Conservation (phyloP, 768 basidiomycete species). For the Sarcomyxa edulis region DNA sequence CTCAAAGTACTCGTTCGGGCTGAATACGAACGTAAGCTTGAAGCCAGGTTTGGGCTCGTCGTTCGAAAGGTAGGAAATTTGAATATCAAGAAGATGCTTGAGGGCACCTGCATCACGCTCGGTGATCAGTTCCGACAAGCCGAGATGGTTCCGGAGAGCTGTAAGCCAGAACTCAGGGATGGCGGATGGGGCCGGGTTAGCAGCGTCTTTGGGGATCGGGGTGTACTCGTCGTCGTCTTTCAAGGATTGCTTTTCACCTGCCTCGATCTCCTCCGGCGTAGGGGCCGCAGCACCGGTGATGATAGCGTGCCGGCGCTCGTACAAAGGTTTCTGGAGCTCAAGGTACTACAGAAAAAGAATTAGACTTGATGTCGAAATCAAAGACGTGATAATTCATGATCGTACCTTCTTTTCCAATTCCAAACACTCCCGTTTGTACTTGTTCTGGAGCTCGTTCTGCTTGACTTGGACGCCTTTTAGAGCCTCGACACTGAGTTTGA, state of each 20-base stretch:
- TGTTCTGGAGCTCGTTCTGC: constrained; percentile 85
- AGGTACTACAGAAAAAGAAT: constrained; percentile 48
- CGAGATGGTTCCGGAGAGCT: constrained; percentile 87
- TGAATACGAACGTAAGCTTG: constrained; percentile 83
- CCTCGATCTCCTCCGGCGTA: constrained; percentile 76
- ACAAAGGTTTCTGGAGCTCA: constrained; percentile 74
- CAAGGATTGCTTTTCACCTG: constrained; percentile 65
- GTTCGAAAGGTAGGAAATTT: constrained; percentile 65
- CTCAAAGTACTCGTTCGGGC: constrained; percentile 82
- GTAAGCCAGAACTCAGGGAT: constrained; percentile 99
- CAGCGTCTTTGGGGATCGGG: constrained; percentile 49
- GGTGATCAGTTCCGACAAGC: constrained; percentile 83
- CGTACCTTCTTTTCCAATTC: constrained; percentile 93
- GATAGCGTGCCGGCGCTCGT: constrained; percentile 81
- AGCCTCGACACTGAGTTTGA: constrained; percentile 83
- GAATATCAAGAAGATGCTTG: constrained; percentile 76
- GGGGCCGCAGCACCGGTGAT: constrained; percentile 72
- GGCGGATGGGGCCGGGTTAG: constrained; percentile 33
- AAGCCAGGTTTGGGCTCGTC: constrained; percentile 77
- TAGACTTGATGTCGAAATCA: constrained; percentile 2
- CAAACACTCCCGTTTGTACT: constrained; percentile 93
- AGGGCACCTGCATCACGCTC: constrained; percentile 88
- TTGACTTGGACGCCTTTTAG: constrained; percentile 92
- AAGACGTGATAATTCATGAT: constrained; percentile 8
- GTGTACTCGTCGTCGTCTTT: constrained; percentile 75